Conservation (phyloP, 148 eudicot genomes). For the Camellia granthamiana region DNA sequence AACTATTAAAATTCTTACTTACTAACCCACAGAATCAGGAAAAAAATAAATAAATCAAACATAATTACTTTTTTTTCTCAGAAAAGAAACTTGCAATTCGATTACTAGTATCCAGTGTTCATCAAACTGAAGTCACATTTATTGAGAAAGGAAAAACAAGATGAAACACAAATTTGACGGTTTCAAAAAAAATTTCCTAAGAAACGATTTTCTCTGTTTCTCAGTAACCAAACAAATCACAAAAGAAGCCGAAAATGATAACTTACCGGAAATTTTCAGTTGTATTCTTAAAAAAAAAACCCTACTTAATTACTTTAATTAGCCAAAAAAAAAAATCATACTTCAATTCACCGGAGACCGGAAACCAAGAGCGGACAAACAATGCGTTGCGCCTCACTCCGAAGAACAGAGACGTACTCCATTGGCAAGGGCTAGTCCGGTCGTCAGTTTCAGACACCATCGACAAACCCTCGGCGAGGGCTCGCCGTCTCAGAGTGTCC, state of each 20-base stretch:
- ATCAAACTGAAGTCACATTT: not conserved
- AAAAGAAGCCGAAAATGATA: not conserved
- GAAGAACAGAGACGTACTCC: slow-evolving; percentile 45
- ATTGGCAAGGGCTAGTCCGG: slow-evolving; percentile 25
- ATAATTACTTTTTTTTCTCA: not conserved
- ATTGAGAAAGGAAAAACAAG: not conserved
- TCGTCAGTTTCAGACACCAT: slow-evolving; percentile 34
- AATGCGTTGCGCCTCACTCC: slow-evolving; percentile 60
- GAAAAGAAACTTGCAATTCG: not conserved
- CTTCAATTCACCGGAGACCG: slow-evolving; percentile 47
- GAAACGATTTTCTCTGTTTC: not conserved
- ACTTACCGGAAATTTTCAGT: not conserved
- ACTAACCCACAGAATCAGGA: not conserved
- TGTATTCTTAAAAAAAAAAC: not conserved
- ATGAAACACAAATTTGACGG: not conserved
- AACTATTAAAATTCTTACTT: not conserved
- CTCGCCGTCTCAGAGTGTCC: slow-evolving; percentile 70
- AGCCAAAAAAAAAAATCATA: slow-evolving; percentile 15
- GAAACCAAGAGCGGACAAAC: slow-evolving; percentile 78
- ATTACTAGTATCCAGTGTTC: not conserved
- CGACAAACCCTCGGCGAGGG: slow-evolving; percentile 58
- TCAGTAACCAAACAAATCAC: not conserved
- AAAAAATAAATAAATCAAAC: not conserved
- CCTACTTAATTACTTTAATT: not conserved
- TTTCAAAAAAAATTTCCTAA: not conserved